Base-by-base conservation (phyloP, 164 flowering plant genomes). In the Stephania japonica region DNA sequence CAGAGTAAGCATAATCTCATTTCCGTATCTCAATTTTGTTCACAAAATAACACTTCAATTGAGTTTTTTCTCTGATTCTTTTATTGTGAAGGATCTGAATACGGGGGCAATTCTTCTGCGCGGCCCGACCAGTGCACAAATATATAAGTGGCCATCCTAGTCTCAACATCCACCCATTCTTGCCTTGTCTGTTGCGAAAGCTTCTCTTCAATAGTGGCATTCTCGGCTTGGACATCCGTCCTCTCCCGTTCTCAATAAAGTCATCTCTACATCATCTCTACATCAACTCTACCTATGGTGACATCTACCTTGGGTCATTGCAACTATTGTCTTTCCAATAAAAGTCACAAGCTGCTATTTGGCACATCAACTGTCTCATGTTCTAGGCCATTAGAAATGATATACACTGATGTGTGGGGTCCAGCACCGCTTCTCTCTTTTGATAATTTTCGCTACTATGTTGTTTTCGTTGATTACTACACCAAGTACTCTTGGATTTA, bases 181-280 rank as follows among this genome's bases (percentile, higher is more conserved):
- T 5, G 64, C 68, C 5, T 7, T 47, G 16, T 11, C 41, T 16
- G 18, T 47, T n/a, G 11, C 13, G 1, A 14, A 11, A 7, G 10
- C 64, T 43, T 16, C 64, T 0, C 0, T 26, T 5, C 16, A 42
- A 7, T 16, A 25, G 0, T 70, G 74, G 70, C 78, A 75, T 32
- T 9, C 53, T 6, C 42, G 71, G 23, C 67, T 76, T n/a, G 74
- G 78, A 10, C 78, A 76, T 14, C 71, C 74, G 1, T 64, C 68
- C 2, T 0, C 11, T 53, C 21, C 14, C 7, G 43, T 44, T 24
- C 23, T 66, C 19, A 27, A 9, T 0, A 53, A 41, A 13, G 5
- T 49, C 32, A 27, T 21, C 50, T 70, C 0, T 12, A 9, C 0
- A 2, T 1, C 21, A 12, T 13, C 16, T 6, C 8, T 13, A 12